These are phyloP conservation scores for Protea cynaroides DNA, from an alignment of 164 flowering plant genomes.

Conservation along the genomic window DNA sequence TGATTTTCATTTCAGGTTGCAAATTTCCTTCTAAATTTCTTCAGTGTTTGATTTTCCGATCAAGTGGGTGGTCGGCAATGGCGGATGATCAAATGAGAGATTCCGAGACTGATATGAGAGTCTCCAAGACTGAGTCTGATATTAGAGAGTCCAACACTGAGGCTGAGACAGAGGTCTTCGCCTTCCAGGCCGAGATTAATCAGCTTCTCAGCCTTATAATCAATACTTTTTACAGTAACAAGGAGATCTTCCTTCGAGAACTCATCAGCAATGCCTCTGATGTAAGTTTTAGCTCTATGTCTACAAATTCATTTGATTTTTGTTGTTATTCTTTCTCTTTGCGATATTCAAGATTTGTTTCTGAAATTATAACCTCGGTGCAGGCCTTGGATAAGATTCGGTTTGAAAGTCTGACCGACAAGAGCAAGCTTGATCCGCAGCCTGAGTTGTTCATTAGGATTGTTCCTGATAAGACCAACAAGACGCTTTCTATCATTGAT, in stretches of 20 bases:
- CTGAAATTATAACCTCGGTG: too few relatives aligned
- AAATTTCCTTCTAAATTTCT: too few relatives aligned
- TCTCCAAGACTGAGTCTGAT: too few relatives aligned
- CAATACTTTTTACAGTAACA: slow-evolving; percentile 45
- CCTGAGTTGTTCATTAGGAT: slow-evolving; percentile 51
- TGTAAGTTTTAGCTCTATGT: too few relatives aligned
- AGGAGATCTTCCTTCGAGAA: slow-evolving; percentile 32
- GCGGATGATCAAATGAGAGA: slow-evolving; percentile 31
- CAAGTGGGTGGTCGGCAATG: background rate
- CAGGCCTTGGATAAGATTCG: slow-evolving; percentile 9
- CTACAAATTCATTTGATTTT: slow-evolving; percentile 13
- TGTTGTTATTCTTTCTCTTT: too few relatives aligned
- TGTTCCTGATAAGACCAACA: slow-evolving; percentile 33
- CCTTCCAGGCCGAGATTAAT: slow-evolving; percentile 4
- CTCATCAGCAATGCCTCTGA: slow-evolving; percentile 73
- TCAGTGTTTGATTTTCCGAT: too few relatives aligned
- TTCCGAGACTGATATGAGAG: too few relatives aligned
- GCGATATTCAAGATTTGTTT: too few relatives aligned
- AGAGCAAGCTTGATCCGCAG: slow-evolving; percentile 56
- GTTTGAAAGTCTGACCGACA: slow-evolving; percentile 22
- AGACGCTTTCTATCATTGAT: slow-evolving; percentile 45
- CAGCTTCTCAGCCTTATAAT: too few relatives aligned
- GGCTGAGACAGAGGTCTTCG: too few relatives aligned
- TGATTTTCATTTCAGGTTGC: too few relatives aligned
- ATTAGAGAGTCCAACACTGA: too few relatives aligned